phyloP scores from a whole-genome alignment of 1,284 basidiomycete genomes.

The Meira miltonrushii region DNA sequence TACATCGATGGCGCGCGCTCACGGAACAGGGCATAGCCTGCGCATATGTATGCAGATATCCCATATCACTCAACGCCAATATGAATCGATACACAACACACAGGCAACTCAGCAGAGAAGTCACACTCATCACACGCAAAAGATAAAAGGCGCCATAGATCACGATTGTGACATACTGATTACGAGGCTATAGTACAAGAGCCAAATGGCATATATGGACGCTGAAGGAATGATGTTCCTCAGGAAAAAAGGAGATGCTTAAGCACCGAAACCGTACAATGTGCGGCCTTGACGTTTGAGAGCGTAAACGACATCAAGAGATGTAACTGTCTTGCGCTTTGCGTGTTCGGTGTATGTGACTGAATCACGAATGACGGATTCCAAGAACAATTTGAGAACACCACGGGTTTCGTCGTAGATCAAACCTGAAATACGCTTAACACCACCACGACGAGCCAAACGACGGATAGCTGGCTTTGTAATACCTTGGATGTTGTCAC shows the following conservation, averaged over 20 bases:
- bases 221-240: too few relatives aligned
- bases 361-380: slow-evolving; percentile 79
- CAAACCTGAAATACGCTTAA: slow-evolving; percentile 65
- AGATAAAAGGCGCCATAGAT: too few relatives aligned
- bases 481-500: slow-evolving; percentile 59
- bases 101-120: too few relatives aligned
- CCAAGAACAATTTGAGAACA: slow-evolving; percentile 74
- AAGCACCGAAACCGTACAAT: slow-evolving; percentile 63
- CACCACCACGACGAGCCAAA: slow-evolving; percentile 79
- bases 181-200: too few relatives aligned
- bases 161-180: too few relatives aligned
- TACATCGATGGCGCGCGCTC: too few relatives aligned
- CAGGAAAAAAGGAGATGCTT: slow-evolving; percentile 13
- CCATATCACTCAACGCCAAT: too few relatives aligned
- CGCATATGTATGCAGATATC: too few relatives aligned
- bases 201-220: too few relatives aligned
- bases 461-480: slow-evolving; percentile 91
- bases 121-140: too few relatives aligned
- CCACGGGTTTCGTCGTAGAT: slow-evolving; percentile 93
- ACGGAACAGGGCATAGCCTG: too few relatives aligned
- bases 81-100: too few relatives aligned
- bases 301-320: slow-evolving; percentile 86
- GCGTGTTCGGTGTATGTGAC: slow-evolving; percentile 91
- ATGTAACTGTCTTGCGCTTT: slow-evolving; percentile 85
- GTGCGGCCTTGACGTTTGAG: slow-evolving; percentile 75